Evolutionary conservation across 768 basidiomycete genomes (phyloP).

Genomic region (Calocera cornea): DNA sequence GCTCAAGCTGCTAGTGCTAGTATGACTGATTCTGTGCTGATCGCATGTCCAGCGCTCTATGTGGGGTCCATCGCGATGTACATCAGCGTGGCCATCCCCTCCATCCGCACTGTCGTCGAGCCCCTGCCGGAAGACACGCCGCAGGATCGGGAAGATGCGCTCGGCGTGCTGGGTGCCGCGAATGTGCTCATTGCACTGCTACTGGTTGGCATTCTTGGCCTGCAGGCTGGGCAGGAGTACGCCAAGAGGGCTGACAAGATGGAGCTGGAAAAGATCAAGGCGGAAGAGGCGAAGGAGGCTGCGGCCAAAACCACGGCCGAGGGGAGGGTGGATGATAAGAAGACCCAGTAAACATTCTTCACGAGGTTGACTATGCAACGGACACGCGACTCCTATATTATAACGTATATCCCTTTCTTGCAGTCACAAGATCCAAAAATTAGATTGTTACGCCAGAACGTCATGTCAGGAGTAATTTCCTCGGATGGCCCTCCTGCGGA

Average conservation of each 20-base stretch:
- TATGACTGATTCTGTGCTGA: neutral
- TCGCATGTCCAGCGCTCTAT: constrained; percentile 41
- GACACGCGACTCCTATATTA: no score
- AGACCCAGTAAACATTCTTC: neutral
- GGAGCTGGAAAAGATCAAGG: constrained; percentile 30
- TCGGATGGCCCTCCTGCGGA: neutral
- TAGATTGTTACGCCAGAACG: no score
- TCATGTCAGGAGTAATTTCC: neutral
- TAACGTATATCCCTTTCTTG: no score
- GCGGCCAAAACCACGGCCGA: neutral
- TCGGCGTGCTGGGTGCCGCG: constrained; percentile 71
- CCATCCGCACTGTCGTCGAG: constrained; percentile 58
- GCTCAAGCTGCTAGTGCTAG: constrained; percentile 18
- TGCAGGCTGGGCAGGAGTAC: constrained; percentile 86
- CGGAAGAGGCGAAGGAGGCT: constrained; percentile 23
- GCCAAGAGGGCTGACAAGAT: constrained; percentile 46
- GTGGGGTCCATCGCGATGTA: constrained; percentile 69
- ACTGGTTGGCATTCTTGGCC: constrained; percentile 46
- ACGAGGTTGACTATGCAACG: no score
- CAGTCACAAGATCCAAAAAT: no score
- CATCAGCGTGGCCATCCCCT: constrained; percentile 65
- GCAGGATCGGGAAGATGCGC: constrained; percentile 58
- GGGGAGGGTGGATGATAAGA: neutral
- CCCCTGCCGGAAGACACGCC: constrained; percentile 45
- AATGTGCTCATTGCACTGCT: constrained; percentile 70